phyloP scores from a whole-genome alignment of 2,329 filamentous ascomycete genomes.

The Paramyrothecium sp. region DNA sequence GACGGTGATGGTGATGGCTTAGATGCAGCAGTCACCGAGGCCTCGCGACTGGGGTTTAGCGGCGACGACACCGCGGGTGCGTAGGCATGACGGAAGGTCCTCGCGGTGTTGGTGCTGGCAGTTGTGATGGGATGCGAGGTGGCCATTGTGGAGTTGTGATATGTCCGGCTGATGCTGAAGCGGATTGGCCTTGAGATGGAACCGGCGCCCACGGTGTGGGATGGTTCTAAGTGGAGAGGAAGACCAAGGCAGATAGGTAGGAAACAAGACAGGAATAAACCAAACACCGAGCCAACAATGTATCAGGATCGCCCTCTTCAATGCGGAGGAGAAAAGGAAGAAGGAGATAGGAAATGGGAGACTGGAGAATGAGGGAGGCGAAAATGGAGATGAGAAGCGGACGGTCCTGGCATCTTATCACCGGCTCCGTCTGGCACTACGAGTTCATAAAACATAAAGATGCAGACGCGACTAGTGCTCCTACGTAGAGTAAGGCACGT shows the following conservation, averaged over 20 bases:
- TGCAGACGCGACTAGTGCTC: too few species aligned
- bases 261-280: background rate
- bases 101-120: background rate
- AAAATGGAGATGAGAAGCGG: background rate
- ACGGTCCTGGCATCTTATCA: background rate
- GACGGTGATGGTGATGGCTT: background rate
- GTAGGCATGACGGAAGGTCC: conserved; percentile 11
- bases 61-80: conserved; percentile 22
- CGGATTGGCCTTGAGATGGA: background rate
- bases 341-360: background rate
- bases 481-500: too few species aligned
- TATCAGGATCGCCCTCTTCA: background rate
- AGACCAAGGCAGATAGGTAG: background rate
- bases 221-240: background rate
- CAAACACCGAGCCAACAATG: background rate
- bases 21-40: background rate
- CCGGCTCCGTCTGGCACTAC: background rate
- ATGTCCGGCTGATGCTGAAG: background rate
- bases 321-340: background rate
- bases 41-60: conserved; percentile 18
- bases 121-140: background rate
- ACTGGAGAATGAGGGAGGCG: background rate
- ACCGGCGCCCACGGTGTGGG: background rate
- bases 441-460: too few species aligned
- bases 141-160: background rate